Percentiles rank a stretch among this genome's conserved stretches.
phyloP scores from a whole-genome alignment of 345 rosid species.

The Zanthoxylum bungeanum region DNA sequence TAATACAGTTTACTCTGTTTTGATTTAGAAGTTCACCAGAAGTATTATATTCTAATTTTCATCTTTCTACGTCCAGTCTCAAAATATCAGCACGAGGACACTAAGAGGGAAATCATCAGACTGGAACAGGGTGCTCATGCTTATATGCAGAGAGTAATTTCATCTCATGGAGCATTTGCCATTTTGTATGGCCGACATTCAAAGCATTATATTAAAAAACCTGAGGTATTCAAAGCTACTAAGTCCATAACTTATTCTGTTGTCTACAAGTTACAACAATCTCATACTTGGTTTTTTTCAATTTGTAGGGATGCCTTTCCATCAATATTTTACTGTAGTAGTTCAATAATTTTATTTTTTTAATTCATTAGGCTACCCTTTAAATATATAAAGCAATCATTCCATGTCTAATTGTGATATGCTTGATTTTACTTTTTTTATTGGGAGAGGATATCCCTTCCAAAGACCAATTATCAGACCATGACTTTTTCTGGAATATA shows the following conservation, averaged over 20 bases:
- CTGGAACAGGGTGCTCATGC: constrained; percentile 73
- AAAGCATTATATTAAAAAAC: constrained; percentile 73
- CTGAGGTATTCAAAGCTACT: constrained; percentile 50
- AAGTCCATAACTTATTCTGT: background rate
- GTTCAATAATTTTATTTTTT: background rate
- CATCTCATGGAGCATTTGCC: constrained; percentile 68
- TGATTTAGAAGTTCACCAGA: background rate
- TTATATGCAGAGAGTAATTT: constrained; percentile 74
- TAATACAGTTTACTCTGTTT: constrained; percentile 19
- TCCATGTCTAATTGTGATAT: background rate
- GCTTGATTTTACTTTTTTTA: too few species aligned
- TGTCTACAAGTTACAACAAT: background rate
- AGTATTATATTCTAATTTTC: too few species aligned
- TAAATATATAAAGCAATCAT: background rate
- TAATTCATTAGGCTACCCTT: background rate
- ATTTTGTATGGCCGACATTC: constrained; percentile 65
- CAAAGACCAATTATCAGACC: background rate
- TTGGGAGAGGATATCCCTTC: background rate
- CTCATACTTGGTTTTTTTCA: too few species aligned
- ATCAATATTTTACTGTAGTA: background rate
- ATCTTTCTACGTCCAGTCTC: constrained; percentile 51
- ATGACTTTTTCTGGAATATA: background rate
- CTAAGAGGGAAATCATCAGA: constrained; percentile 55
- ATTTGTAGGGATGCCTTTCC: background rate
- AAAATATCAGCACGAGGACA: constrained; percentile 61